phyloP scores from a whole-genome alignment of 2,329 filamentous ascomycete species.

The Cryphonectria radicalis region DNA sequence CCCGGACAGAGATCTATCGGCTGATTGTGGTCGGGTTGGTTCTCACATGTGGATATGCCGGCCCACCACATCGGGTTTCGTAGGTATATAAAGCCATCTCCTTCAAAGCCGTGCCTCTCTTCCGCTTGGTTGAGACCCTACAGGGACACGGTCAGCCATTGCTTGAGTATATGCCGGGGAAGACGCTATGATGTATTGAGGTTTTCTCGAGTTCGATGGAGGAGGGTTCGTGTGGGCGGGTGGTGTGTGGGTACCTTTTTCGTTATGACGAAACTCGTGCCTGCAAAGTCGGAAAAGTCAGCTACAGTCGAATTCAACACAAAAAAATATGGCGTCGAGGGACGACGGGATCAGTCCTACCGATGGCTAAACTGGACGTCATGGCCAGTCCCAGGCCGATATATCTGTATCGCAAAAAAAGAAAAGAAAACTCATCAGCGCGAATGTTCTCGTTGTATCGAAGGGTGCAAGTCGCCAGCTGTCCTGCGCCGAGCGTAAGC shows the following conservation, averaged over 20 bases:
- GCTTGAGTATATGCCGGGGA: neutral
- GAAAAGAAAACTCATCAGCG: constrained; percentile 37
- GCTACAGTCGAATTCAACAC: constrained; percentile 29
- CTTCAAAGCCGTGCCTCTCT: constrained; percentile 92
- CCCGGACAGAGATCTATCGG: constrained; percentile 29
- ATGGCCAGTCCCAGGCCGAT: constrained; percentile 78
- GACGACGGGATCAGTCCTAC: constrained; percentile 48
- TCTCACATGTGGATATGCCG: constrained; percentile 84
- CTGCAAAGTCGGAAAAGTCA: constrained; percentile 47
- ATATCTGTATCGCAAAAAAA: constrained; percentile 57
- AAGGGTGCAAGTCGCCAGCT: neutral
- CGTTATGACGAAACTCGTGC: constrained; percentile 97
- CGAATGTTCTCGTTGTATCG: constrained; percentile 26
- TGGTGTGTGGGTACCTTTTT: constrained; percentile 74
- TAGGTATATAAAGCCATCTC: constrained; percentile 92
- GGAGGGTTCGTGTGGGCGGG: constrained; percentile 4
- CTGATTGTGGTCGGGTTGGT: constrained; percentile 17
- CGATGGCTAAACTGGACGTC: constrained; percentile 75
- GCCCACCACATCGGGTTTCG: constrained; percentile 98
- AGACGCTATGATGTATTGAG: constrained; percentile 18
- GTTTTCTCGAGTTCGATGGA: constrained; percentile 20
- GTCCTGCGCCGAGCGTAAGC: neutral
- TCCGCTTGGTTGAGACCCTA: constrained; percentile 89
- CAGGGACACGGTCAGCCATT: constrained; percentile 18
- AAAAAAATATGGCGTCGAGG: neutral